A percentile compares a stretch with the other conserved stretches of the same genome.
These are phyloP conservation scores for Rubus idaeus DNA, from an alignment of 306 rosid genomes.

Conservation along the genomic window DNA sequence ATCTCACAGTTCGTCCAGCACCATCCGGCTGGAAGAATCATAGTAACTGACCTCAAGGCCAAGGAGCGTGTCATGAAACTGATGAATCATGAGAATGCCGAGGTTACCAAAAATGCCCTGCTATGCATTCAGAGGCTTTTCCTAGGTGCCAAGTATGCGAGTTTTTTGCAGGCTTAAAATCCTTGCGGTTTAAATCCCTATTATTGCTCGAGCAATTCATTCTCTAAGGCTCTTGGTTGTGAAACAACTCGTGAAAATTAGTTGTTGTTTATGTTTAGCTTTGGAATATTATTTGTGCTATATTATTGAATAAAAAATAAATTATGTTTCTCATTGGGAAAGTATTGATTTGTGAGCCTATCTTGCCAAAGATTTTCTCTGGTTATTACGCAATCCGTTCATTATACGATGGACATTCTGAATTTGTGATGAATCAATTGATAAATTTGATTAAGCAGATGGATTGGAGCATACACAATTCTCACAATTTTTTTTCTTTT, in stretches of 20 bases:
- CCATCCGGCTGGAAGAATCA: conserved; percentile 84
- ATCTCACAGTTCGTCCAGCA: conserved; percentile 85
- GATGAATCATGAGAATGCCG: conserved; percentile 90
- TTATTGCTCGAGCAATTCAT: conserved; percentile 4
- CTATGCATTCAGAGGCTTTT: conserved; percentile 98
- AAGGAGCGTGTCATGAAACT: conserved; percentile 95
- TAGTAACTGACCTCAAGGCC: conserved; percentile 90
- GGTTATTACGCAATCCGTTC: no score
- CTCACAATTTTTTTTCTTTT: no score
- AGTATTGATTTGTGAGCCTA: not conserved
- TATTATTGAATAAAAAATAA: conserved; percentile 12
- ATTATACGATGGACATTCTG: no score
- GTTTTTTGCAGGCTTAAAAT: conserved; percentile 85
- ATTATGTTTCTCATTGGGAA: not conserved
- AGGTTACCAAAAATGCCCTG: conserved; percentile 92
- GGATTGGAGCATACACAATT: no score
- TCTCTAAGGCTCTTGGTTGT: conserved; percentile 13
- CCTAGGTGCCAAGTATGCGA: conserved; percentile 92
- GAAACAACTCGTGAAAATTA: not conserved
- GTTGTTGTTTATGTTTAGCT: conserved; percentile 3
- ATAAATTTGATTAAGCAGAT: no score
- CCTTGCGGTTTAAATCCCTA: not conserved
- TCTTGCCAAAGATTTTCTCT: not conserved
- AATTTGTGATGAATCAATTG: no score
- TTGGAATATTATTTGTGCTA: not conserved